Evolutionary conservation across 2,329 filamentous ascomycete species (phyloP), one percentile per base, ranked within the genome.

Genomic region (Pseudocercospora eumusae): DNA sequence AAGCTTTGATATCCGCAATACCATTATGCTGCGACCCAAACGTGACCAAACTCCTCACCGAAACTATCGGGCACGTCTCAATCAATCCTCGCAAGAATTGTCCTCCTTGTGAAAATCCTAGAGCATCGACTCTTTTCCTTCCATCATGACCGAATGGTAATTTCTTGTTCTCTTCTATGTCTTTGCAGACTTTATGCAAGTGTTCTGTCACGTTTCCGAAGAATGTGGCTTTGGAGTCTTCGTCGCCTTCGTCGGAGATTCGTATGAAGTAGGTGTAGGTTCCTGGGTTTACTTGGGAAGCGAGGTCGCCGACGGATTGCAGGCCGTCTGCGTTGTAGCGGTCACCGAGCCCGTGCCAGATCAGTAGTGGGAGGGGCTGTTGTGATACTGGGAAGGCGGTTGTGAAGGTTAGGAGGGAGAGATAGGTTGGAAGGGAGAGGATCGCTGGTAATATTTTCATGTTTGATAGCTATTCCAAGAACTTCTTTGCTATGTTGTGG

Each of bases 31-130:
- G 93, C 72, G 87, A 89, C 66, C 93, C 93, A 71, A 95, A 96
- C 1, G 93, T 97, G 66, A 96, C 84, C 40, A 97, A 84, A 74
- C 86, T 93, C 67, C 86, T 84, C 11, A 96, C 85, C 3, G 86
- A 87, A 0, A 92, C 88, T 75, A 92, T 95, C 75, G 93, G 93
- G 82, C 95, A 99, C 47, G 91, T 85, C 82, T 99, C 88, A 66
- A 96, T 82, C 75, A 96, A 93, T 23, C 84, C 95, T 62, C 95
- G 88, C n/a, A 99, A 84, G 80, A 99, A 97, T 75, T 96, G 91
- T 1, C 95, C 95, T 66, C 95, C 95, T 77, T 99, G 95, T 13
- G 90, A 95, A 81, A 99, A 97, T 27, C 95, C 95, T 36, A 99
- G 80, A 33, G 93, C 93, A 77, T 98, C 95, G 73, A 97, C 83